phyloP scores from a whole-genome alignment of 768 basidiomycete genomes.

The Serendipita sp. region DNA sequence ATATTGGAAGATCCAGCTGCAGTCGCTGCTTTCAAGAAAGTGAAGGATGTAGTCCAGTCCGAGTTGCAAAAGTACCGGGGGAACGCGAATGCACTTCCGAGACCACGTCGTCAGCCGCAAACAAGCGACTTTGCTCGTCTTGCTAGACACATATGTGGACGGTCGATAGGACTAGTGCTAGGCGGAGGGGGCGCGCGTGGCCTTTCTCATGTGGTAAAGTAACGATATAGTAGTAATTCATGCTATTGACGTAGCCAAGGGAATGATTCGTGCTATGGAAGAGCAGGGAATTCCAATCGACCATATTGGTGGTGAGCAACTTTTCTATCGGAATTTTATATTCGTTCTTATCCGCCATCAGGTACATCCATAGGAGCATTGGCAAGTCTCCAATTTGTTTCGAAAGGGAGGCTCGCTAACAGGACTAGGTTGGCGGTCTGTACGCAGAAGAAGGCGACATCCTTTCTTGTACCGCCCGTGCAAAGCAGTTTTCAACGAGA shows the following conservation, averaged over 20 bases:
- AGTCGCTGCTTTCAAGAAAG: slow-evolving; percentile 65
- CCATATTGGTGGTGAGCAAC: slow-evolving; percentile 39
- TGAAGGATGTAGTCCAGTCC: slow-evolving; percentile 84
- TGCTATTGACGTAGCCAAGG: too few relatives aligned
- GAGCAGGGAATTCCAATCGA: slow-evolving; percentile 90
- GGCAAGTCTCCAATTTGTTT: slow-evolving; percentile 11
- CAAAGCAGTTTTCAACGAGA: slow-evolving; percentile 67
- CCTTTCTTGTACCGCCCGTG: slow-evolving; percentile 64
- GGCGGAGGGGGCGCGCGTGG: slow-evolving; percentile 97
- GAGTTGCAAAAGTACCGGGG: slow-evolving; percentile 80
- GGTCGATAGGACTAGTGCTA: slow-evolving; percentile 81
- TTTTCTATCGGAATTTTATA: background rate
- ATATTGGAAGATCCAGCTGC: slow-evolving; percentile 62
- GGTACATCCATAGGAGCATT: slow-evolving; percentile 3
- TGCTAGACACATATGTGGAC: slow-evolving; percentile 81
- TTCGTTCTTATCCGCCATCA: background rate
- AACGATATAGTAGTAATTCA: too few relatives aligned
- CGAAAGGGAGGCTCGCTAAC: background rate
- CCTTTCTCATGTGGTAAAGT: slow-evolving; percentile 46
- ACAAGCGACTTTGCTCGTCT: slow-evolving; percentile 84
- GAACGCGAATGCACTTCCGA: slow-evolving; percentile 27
- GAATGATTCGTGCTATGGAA: slow-evolving; percentile 80
- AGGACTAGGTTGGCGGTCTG: slow-evolving; percentile 52
- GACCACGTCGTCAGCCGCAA: slow-evolving; percentile 63
- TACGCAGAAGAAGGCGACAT: slow-evolving; percentile 92